Percentiles rank a stretch among this genome's conserved stretches.
phyloP scores from a whole-genome alignment of 2,329 filamentous ascomycete genomes.

The Aureobasidium uvarum region DNA sequence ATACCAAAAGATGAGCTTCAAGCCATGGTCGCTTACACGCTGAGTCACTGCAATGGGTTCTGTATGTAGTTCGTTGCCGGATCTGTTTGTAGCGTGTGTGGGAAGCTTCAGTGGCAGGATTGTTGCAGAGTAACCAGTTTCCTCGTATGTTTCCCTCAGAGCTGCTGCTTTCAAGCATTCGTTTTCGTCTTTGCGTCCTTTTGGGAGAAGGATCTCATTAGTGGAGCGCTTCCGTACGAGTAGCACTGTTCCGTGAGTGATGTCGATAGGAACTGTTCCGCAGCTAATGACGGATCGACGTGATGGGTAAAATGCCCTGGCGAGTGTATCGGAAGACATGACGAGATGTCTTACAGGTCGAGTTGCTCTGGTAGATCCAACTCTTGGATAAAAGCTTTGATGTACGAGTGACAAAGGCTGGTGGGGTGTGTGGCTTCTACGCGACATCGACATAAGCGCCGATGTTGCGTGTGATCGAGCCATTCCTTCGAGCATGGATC shows the following conservation, averaged over 20 bases:
- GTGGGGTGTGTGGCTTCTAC: background rate
- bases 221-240: background rate
- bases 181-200: slow-evolving; percentile 29
- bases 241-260: background rate
- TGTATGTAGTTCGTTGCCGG: background rate
- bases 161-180: slow-evolving; percentile 28
- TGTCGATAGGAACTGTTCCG: slow-evolving; percentile 1
- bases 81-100: background rate
- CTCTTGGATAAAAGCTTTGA: background rate
- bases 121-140: slow-evolving; percentile 26
- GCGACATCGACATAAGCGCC: background rate
- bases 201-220: slow-evolving; percentile 27
- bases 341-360: background rate
- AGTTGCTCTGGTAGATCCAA: background rate
- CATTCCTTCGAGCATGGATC: slow-evolving; percentile 8
- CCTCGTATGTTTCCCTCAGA: slow-evolving; percentile 28
- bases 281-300: slow-evolving; percentile 10
- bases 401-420: background rate
- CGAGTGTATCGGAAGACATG: background rate
- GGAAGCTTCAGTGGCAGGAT: background rate
- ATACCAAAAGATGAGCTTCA: slow-evolving; percentile 27
- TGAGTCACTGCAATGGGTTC: slow-evolving; percentile 9
- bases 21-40: background rate
- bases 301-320: background rate
- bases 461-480: background rate